Evolutionary conservation across 352 stramenopile species (phyloP).

Genomic region (Thraustochytrium striatum): DNA sequence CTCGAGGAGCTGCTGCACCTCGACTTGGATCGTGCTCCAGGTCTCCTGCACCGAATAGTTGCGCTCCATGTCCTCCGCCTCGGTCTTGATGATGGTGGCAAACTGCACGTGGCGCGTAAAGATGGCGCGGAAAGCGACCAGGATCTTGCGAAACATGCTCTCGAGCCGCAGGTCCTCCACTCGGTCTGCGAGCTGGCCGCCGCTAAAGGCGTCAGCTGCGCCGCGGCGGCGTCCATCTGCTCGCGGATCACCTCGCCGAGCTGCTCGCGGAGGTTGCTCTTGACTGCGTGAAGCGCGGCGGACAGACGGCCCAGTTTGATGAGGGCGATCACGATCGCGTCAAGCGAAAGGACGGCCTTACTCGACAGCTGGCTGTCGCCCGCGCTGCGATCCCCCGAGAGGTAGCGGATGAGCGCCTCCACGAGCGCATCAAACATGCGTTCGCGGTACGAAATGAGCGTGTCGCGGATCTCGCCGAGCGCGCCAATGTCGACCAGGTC

Average conservation of each 20-base stretch:
- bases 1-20: constrained; percentile 37
- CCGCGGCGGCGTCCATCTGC: constrained; percentile 18
- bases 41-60: constrained; percentile 33
- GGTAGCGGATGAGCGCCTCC: constrained; percentile 17
- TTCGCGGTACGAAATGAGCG: constrained; percentile 23
- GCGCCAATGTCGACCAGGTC: constrained; percentile 16
- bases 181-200: not conserved
- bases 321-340: constrained; percentile 32
- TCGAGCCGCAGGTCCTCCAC: constrained; percentile 26
- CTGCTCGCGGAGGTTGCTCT: constrained; percentile 21
- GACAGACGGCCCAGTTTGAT: constrained; percentile 21
- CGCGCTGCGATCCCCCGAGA: not conserved
- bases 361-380: constrained; percentile 20
- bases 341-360: constrained; percentile 5
- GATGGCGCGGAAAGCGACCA: constrained; percentile 28
- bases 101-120: constrained; percentile 43
- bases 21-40: constrained; percentile 39
- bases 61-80: constrained; percentile 17
- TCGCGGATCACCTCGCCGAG: not conserved
- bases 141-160: constrained; percentile 32
- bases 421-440: constrained; percentile 23
- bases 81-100: not conserved
- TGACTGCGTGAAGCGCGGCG: constrained; percentile 10
- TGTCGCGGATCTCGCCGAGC: constrained; percentile 10
- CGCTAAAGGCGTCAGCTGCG: not conserved